phyloP scores from a whole-genome alignment of 306 rosid species.

The Fragaria nilgerrensis region DNA sequence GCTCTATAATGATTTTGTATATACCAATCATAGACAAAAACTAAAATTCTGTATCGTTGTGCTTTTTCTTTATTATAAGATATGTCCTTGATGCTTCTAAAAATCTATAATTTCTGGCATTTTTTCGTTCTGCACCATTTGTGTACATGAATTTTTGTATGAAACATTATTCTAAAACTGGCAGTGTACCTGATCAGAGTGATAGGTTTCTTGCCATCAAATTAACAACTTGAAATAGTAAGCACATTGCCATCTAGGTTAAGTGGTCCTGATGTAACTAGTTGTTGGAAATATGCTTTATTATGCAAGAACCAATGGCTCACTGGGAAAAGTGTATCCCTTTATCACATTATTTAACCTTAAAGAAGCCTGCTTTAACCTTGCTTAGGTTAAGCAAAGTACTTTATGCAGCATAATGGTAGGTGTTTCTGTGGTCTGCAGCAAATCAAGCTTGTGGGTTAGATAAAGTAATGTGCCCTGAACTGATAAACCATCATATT shows the following conservation, averaged over 20 bases:
- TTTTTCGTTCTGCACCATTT: too few species aligned
- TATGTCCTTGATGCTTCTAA: not conserved
- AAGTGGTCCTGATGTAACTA: not conserved
- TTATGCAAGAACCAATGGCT: not conserved
- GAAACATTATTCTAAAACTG: not conserved
- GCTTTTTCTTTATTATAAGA: not conserved
- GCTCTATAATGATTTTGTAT: not conserved
- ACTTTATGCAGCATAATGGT: not conserved
- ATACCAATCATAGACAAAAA: not conserved
- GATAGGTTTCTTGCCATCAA: not conserved
- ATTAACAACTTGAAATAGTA: not conserved
- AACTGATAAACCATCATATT: not conserved
- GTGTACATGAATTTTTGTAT: not conserved
- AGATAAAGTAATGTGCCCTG: not conserved
- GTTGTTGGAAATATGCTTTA: not conserved
- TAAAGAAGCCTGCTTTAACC: not conserved
- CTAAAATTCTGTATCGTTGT: not conserved
- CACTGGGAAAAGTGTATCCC: not conserved
- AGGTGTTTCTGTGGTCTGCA: slow-evolving; percentile 2
- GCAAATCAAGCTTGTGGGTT: not conserved
- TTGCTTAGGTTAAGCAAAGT: not conserved
- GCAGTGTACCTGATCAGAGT: not conserved
- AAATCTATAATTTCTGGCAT: not conserved
- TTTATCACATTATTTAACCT: not conserved
- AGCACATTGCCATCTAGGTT: not conserved